A percentile compares a stretch with the other conserved stretches of the same genome.
phyloP scores from a whole-genome alignment of 805 yeast genomes.

The Yarrowia sp. region DNA sequence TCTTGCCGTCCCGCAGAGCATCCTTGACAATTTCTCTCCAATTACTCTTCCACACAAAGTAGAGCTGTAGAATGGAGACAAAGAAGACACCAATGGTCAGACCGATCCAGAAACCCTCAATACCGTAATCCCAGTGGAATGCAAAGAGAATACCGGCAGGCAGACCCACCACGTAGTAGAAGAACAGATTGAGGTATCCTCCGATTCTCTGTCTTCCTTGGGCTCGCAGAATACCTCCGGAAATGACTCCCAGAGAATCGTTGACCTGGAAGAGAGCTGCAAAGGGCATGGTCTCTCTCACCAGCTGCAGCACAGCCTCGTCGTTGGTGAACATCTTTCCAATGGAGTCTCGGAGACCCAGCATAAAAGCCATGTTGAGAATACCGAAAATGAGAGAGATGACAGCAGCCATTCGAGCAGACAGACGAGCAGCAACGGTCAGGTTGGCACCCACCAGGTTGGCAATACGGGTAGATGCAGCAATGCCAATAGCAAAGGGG shows the following conservation, averaged over 20 bases:
- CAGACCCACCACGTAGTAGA: slow-evolving; percentile 64
- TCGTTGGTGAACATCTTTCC: slow-evolving; percentile 64
- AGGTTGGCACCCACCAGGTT: slow-evolving; percentile 57
- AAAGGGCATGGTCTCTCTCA: slow-evolving; percentile 59
- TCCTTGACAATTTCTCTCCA: slow-evolving; percentile 54
- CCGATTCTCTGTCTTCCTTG: slow-evolving; percentile 76
- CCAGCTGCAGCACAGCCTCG: slow-evolving; percentile 51
- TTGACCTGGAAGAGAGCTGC: slow-evolving; percentile 63
- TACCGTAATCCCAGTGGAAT: slow-evolving; percentile 47
- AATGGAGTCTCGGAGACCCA: slow-evolving; percentile 48
- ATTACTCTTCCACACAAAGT: slow-evolving; percentile 47
- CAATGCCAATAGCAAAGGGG: slow-evolving; percentile 71
- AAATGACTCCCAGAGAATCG: slow-evolving; percentile 69
- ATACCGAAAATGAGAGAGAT: slow-evolving; percentile 40
- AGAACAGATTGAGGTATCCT: slow-evolving; percentile 63
- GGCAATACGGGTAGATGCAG: slow-evolving; percentile 69
- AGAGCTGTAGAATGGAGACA: slow-evolving; percentile 51
- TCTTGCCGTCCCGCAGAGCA: slow-evolving; percentile 38
- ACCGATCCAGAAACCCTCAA: slow-evolving; percentile 74
- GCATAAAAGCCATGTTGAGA: slow-evolving; percentile 41
- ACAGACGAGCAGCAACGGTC: slow-evolving; percentile 33
- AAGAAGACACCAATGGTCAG: slow-evolving; percentile 59
- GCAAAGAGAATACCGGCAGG: slow-evolving; percentile 58
- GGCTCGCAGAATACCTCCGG: slow-evolving; percentile 72
- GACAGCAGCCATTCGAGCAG: slow-evolving; percentile 46